These are phyloP conservation scores for Aspergillus funiculosus DNA, from an alignment of 495 filamentous ascomycete species.

Conservation along the genomic window DNA sequence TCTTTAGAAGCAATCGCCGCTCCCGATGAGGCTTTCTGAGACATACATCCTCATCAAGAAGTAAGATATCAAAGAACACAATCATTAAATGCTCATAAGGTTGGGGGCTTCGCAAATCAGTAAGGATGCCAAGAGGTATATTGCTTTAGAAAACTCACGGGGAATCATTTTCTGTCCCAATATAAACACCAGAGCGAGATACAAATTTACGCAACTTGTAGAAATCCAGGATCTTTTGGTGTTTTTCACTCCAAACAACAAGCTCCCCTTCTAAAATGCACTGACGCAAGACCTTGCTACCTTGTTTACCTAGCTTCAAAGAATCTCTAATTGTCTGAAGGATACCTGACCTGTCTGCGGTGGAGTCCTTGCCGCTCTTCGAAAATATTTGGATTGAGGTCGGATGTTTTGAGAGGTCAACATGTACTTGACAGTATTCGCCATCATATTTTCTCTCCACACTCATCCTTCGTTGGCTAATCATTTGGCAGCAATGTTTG, in stretches of 20 bases:
- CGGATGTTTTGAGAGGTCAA: slow-evolving; percentile 55
- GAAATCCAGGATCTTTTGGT: slow-evolving; percentile 58
- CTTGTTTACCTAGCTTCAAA: slow-evolving; percentile 49
- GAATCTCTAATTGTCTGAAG: slow-evolving; percentile 48
- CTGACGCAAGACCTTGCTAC: slow-evolving; percentile 52
- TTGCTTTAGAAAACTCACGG: slow-evolving; percentile 42
- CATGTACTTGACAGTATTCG: slow-evolving; percentile 83
- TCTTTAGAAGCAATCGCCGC: slow-evolving; percentile 53
- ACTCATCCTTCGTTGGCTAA: slow-evolving; percentile 53
- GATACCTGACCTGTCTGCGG: slow-evolving; percentile 56
- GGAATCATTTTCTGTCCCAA: slow-evolving; percentile 66
- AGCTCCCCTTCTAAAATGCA: slow-evolving; percentile 83
- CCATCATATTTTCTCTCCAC: slow-evolving; percentile 83
- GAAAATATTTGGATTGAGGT: slow-evolving; percentile 74
- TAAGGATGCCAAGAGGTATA: not conserved
- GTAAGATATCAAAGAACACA: slow-evolving; percentile 70
- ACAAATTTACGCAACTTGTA: slow-evolving; percentile 79
- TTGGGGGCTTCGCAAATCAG: slow-evolving; percentile 45
- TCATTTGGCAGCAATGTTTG: slow-evolving; percentile 65
- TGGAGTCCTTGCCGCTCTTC: slow-evolving; percentile 87
- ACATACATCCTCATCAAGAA: slow-evolving; percentile 63
- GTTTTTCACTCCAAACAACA: slow-evolving; percentile 64
- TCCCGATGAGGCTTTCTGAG: slow-evolving; percentile 54
- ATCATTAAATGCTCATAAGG: slow-evolving; percentile 76
- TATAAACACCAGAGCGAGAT: slow-evolving; percentile 61